Evolutionary conservation across 2,329 filamentous ascomycete species (phyloP).

Genomic region (Diaporthe longicolla): DNA sequence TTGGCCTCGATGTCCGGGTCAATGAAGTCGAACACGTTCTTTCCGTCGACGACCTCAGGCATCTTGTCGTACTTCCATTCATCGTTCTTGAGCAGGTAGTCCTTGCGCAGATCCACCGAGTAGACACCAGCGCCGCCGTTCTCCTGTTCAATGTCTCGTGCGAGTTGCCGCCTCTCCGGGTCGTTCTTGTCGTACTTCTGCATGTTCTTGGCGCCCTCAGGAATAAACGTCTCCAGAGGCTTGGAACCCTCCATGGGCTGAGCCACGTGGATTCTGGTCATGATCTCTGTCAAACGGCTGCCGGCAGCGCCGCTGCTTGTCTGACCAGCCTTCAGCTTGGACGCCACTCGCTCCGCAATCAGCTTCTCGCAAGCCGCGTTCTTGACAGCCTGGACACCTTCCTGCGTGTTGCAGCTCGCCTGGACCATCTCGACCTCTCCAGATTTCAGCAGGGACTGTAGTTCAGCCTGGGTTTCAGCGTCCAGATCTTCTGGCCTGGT

Average conservation of each 20-base stretch:
- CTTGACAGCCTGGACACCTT: conserved; percentile 94
- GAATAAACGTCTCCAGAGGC: conserved; percentile 84
- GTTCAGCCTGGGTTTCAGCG: conserved; percentile 79
- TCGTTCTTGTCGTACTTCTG: conserved; percentile 94
- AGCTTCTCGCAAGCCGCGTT: conserved; percentile 94
- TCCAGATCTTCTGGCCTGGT: conserved; percentile 89
- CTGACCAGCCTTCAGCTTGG: conserved; percentile 95
- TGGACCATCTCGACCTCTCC: conserved; percentile 94
- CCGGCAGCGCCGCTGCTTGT: conserved; percentile 78
- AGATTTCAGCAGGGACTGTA: conserved; percentile 85
- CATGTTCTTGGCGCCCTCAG: conserved; percentile 82
- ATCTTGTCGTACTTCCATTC: conserved; percentile 98
- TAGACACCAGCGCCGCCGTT: conserved; percentile 96
- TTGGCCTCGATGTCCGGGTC: conserved; percentile 97
- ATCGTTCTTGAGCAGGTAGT: conserved; percentile 88
- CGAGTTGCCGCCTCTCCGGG: conserved; percentile 84
- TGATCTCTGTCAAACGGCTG: conserved; percentile 88
- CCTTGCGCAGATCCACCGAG: conserved; percentile 91
- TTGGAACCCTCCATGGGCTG: conserved; percentile 85
- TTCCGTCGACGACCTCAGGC: conserved; percentile 93
- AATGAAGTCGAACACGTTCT: conserved; percentile 97
- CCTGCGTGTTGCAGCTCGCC: conserved; percentile 93
- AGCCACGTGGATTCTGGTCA: conserved; percentile 97
- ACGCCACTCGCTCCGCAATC: conserved; percentile 91
- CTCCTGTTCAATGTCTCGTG: conserved; percentile 90